Conservation (phyloP, 2,329 filamentous ascomycete species). For the Magnaporthales sp. region DNA sequence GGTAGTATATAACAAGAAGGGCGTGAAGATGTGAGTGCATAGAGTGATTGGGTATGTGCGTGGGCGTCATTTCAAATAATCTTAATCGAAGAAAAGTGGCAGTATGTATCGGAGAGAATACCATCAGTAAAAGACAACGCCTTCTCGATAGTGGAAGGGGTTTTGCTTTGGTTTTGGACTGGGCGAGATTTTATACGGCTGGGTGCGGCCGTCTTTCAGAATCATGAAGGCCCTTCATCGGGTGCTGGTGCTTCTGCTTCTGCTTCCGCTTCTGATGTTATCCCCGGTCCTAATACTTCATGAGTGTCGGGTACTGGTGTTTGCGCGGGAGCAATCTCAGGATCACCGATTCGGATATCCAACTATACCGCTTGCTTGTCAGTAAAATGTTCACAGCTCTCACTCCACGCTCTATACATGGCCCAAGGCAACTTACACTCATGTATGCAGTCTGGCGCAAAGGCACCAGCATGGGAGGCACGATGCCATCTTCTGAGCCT, state of each 20-base stretch:
- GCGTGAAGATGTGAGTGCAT: background rate
- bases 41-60: background rate
- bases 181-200: background rate
- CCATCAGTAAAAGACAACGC: background rate
- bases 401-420: background rate
- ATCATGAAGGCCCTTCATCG: background rate
- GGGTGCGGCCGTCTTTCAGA: background rate
- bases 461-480: constrained; percentile 15
- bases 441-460: constrained; percentile 16
- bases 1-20: background rate
- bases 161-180: background rate
- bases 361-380: constrained; percentile 9
- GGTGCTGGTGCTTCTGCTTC: background rate
- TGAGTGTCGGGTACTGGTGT: constrained; percentile 10
- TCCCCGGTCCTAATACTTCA: background rate
- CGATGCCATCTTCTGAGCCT: constrained; percentile 7
- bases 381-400: background rate
- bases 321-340: constrained; percentile 14
- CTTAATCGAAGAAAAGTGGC: background rate
- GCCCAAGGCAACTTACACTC: constrained; percentile 10
- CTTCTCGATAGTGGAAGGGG: background rate
- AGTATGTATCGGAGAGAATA: background rate
- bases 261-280: background rate
- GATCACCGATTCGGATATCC: constrained; percentile 16
- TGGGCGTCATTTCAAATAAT: background rate